These are phyloP conservation scores for Exidia glandulosa DNA, from an alignment of 768 basidiomycete species.

Conservation along the genomic window DNA sequence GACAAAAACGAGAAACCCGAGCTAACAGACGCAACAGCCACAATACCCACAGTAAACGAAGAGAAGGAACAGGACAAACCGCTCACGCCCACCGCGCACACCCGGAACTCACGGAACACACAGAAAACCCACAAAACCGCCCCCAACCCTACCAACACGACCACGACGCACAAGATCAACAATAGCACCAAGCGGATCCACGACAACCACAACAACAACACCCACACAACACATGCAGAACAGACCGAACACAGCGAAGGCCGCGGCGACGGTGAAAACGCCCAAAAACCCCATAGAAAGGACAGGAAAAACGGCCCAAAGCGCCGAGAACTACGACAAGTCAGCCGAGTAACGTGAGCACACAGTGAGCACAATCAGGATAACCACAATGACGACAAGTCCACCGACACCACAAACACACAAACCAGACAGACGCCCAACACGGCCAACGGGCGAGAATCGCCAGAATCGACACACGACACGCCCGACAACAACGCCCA, in stretches of 20 bases:
- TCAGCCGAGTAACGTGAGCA: no score
- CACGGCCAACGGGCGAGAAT: slow-evolving; percentile 82
- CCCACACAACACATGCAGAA: slow-evolving; percentile 75
- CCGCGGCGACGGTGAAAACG: slow-evolving; percentile 63
- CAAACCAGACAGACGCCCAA: slow-evolving; percentile 77
- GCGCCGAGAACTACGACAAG: no score
- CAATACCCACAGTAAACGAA: slow-evolving; percentile 80
- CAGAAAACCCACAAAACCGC: slow-evolving; percentile 75
- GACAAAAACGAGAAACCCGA: slow-evolving; percentile 69
- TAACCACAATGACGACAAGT: slow-evolving; percentile 85
- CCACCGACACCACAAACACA: slow-evolving; percentile 91
- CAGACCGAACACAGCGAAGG: slow-evolving; percentile 85
- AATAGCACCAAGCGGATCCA: slow-evolving; percentile 83
- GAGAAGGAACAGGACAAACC: slow-evolving; percentile 82
- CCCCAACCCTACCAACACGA: slow-evolving; percentile 68
- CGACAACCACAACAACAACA: slow-evolving; percentile 82
- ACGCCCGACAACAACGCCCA: slow-evolving; percentile 73
- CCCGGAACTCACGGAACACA: slow-evolving; percentile 1
- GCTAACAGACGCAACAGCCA: slow-evolving; percentile 62
- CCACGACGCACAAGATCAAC: slow-evolving; percentile 77
- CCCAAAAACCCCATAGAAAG: slow-evolving; percentile 87
- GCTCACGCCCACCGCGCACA: slow-evolving; percentile 4
- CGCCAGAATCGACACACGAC: slow-evolving; percentile 76
- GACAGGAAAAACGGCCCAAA: no score
- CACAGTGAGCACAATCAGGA: no score